These are phyloP conservation scores for Tirmania nivea DNA, from an alignment of 495 filamentous ascomycete genomes.

Conservation along the genomic window DNA sequence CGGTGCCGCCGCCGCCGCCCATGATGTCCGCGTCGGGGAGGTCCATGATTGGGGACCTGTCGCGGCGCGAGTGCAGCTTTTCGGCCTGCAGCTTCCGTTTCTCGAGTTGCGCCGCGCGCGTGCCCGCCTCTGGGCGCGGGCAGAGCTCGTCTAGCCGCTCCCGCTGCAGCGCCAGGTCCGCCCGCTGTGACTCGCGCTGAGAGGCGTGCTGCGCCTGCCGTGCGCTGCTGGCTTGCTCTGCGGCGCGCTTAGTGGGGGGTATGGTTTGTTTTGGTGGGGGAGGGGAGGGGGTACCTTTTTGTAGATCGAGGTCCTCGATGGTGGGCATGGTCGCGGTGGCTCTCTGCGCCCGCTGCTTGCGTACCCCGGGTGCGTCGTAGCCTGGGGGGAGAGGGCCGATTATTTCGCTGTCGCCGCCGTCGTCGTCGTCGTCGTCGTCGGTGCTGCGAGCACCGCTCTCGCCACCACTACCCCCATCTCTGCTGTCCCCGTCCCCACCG, in stretches of 20 bases:
- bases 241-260: slow-evolving; percentile 18
- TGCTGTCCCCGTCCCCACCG: slow-evolving; percentile 1
- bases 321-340: slow-evolving; percentile 46
- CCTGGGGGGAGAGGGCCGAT: slow-evolving; percentile 52
- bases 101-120: slow-evolving; percentile 66
- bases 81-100: slow-evolving; percentile 42
- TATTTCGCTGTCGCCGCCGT: slow-evolving; percentile 26
- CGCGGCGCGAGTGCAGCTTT: slow-evolving; percentile 36
- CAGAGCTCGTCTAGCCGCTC: slow-evolving; percentile 53
- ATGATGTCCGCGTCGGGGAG: slow-evolving; percentile 32
- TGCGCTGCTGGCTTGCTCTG: slow-evolving; percentile 29
- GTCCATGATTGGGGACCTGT: slow-evolving; percentile 35
- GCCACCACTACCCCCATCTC: slow-evolving; percentile 3
- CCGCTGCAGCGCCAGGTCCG: slow-evolving; percentile 37
- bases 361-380: slow-evolving; percentile 1
- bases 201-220: slow-evolving; percentile 32
- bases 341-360: slow-evolving; percentile 1
- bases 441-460: slow-evolving; percentile 5
- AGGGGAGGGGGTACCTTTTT: slow-evolving; percentile 30
- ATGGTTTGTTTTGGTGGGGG: neutral
- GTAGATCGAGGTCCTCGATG: slow-evolving; percentile 49
- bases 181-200: slow-evolving; percentile 36
- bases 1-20: slow-evolving; percentile 33
- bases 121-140: slow-evolving; percentile 68
- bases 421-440: slow-evolving; percentile 23